A percentile compares a stretch with the other conserved stretches of the same genome.
Evolutionary conservation across 75 land plant genomes (phyloP).

Genomic region (Pinus taeda): DNA sequence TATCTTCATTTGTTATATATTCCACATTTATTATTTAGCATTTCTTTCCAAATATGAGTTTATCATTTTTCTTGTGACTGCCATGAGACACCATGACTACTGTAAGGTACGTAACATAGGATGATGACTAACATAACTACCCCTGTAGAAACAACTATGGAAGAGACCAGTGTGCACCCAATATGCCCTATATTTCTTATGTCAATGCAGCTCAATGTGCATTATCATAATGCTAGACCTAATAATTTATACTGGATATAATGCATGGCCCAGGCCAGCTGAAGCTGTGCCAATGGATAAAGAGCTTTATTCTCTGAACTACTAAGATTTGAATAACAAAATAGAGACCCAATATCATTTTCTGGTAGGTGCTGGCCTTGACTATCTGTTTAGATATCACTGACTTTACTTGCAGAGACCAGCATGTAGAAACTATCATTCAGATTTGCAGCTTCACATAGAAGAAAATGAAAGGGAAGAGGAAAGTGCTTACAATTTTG

Average conservation of each 20-base stretch:
- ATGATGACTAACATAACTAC: neutral
- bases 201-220: neutral
- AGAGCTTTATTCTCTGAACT: neutral
- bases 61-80: too few species aligned
- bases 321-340: neutral
- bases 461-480: too few species aligned
- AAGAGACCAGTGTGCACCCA: neutral
- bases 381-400: neutral
- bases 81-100: too few species aligned
- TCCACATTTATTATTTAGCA: too few species aligned
- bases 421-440: neutral
- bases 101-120: too few species aligned
- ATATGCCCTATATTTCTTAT: neutral
- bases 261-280: neutral
- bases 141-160: neutral
- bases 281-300: neutral
- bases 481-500: conserved; percentile 53
- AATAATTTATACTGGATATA: neutral
- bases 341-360: neutral
- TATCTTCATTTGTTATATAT: too few species aligned
- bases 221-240: neutral
- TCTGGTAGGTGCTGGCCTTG: neutral
- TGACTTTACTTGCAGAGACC: neutral
- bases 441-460: neutral
- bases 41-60: too few species aligned